Percentiles rank a stretch among this genome's conserved stretches.
Conservation (phyloP, 176 grass and related monocot species). For the Secale cereale region DNA sequence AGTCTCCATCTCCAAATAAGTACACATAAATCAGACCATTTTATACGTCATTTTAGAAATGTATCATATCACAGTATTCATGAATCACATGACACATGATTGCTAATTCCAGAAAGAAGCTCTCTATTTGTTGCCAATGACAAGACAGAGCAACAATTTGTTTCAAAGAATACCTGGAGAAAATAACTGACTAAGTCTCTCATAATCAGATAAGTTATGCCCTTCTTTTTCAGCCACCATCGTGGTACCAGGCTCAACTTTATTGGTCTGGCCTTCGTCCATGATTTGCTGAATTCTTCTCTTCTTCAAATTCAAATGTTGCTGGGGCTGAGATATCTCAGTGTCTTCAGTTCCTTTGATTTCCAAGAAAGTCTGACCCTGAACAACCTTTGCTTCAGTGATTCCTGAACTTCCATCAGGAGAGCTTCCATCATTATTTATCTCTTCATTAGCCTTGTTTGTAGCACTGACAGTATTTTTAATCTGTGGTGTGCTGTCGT, state of each 20-base stretch:
- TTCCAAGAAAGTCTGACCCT: conserved; percentile 20
- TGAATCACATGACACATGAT: background rate
- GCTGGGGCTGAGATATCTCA: conserved; percentile 4
- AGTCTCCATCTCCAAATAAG: conserved; percentile 4
- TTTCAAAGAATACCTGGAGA: conserved; percentile 39
- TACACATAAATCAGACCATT: background rate
- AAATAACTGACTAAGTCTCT: conserved; percentile 13
- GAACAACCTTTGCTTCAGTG: conserved; percentile 27
- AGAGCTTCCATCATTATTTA: conserved; percentile 28
- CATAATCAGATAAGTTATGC: conserved; percentile 8
- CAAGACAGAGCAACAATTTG: background rate
- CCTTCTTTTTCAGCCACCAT: conserved; percentile 26
- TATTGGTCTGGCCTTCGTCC: background rate
- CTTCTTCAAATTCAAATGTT: conserved; percentile 37
- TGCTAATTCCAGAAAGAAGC: conserved; percentile 12
- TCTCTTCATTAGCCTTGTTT: conserved; percentile 4
- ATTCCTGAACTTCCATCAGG: conserved; percentile 38
- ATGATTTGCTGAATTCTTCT: conserved; percentile 28
- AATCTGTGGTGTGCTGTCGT: no score
- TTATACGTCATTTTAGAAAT: background rate
- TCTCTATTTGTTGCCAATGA: background rate
- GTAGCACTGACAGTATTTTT: conserved; percentile 20
- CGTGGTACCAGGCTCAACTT: conserved; percentile 26
- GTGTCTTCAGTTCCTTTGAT: conserved; percentile 17
- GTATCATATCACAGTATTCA: background rate